These are phyloP conservation scores for Phytophthora pistaciae DNA, from an alignment of 352 stramenopile genomes.

Conservation along the genomic window DNA sequence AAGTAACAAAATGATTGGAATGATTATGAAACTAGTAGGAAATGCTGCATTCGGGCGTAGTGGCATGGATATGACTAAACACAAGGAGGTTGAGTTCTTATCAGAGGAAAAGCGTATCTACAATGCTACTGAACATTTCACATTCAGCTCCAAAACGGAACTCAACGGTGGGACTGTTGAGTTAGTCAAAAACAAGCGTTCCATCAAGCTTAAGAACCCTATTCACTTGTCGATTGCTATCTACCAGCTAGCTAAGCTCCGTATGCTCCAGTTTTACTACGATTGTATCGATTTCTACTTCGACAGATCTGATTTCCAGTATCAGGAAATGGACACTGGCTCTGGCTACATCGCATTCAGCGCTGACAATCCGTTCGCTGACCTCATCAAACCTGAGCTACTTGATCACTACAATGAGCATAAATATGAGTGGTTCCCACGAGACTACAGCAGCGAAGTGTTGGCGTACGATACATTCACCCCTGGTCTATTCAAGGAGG, in stretches of 20 bases:
- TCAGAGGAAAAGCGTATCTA: too few species aligned
- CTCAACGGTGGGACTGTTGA: too few species aligned
- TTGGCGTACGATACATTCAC: conserved; percentile 16
- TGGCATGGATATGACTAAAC: too few species aligned
- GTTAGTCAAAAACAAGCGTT: too few species aligned
- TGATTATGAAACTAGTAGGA: too few species aligned
- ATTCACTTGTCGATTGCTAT: conserved; percentile 7
- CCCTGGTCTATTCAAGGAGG: conserved; percentile 35
- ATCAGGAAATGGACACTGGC: neutral
- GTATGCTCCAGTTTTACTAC: conserved; percentile 20
- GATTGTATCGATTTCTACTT: conserved; percentile 12
- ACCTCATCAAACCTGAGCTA: neutral
- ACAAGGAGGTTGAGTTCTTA: too few species aligned
- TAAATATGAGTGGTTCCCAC: too few species aligned
- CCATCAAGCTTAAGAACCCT: conserved; percentile 8
- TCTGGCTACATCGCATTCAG: neutral
- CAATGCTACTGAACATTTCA: too few species aligned
- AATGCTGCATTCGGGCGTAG: too few species aligned
- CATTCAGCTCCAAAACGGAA: too few species aligned
- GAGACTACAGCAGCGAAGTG: conserved; percentile 4
- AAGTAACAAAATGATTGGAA: too few species aligned
- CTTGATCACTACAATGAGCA: neutral
- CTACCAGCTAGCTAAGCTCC: conserved; percentile 13
- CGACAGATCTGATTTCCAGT: neutral
- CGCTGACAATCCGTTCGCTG: too few species aligned